phyloP scores from a whole-genome alignment of 257 asterid genomes.

The Solanum raphanifolium region DNA sequence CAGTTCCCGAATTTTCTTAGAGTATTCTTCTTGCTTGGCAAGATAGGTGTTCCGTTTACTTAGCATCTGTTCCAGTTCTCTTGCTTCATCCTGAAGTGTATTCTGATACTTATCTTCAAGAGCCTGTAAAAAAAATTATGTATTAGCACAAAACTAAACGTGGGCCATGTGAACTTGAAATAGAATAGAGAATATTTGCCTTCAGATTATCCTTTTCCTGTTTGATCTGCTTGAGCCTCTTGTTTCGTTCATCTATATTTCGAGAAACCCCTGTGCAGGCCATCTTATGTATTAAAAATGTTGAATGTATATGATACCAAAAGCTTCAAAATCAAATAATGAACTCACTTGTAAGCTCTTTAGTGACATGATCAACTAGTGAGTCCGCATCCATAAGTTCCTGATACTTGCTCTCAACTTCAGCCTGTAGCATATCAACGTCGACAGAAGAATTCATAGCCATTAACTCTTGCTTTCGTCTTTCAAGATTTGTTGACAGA shows the following conservation, averaged over 20 bases:
- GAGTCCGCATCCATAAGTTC: constrained; percentile 54
- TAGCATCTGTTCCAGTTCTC: constrained; percentile 77
- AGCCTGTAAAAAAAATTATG: constrained; percentile 27
- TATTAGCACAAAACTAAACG: background rate
- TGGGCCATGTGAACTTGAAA: constrained; percentile 6
- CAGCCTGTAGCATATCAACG: constrained; percentile 51
- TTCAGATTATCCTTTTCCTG: constrained; percentile 56
- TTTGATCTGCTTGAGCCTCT: constrained; percentile 58
- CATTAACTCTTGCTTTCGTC: constrained; percentile 92
- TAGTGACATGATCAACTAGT: constrained; percentile 48
- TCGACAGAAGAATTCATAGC: constrained; percentile 67
- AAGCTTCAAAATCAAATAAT: background rate
- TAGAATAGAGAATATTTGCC: constrained; percentile 32
- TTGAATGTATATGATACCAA: background rate
- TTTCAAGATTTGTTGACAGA: constrained; percentile 84
- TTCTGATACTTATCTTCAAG: constrained; percentile 66
- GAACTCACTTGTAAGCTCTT: constrained; percentile 65
- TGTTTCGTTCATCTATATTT: constrained; percentile 43
- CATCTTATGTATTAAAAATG: background rate
- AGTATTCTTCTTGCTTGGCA: constrained; percentile 88
- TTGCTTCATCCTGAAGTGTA: constrained; percentile 88
- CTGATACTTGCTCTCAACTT: constrained; percentile 77
- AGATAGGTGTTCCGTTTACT: constrained; percentile 63
- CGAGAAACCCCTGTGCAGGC: constrained; percentile 50
- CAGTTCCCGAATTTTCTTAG: constrained; percentile 89